Evolutionary conservation across 495 filamentous ascomycete species (phyloP), one percentile per base, ranked within the genome.

Genomic region (Annulohypoxylon moriforme): DNA sequence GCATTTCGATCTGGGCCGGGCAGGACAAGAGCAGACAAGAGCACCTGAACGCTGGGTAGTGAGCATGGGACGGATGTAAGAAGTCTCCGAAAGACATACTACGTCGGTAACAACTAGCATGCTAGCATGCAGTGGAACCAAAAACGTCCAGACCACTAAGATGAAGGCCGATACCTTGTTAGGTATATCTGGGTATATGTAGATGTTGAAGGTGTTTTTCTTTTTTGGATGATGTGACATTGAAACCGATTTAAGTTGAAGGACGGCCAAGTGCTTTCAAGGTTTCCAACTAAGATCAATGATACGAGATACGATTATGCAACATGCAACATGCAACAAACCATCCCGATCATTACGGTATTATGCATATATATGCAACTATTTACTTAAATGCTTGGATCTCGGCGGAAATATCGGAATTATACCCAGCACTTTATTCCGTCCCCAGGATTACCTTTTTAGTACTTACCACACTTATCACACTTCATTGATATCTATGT

Each of bases 91-190:
- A 50, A 42, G 33, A 64, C 59, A 69, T 36, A 50, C 22, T 24
- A 49, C 20, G 20, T 49, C 18, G 46, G 53, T 47, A 38, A 56
- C 38, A 44, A 40, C 16, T 53, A 50, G 18, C 29, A 69, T 69
- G 67, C 16, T 53, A 50, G 18, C 29, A 69, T 69, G 67, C 34
- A 42, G 67, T 69, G 67, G 46, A 64, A 69, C 67, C 53, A 52
- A 64, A 64, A 69, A 69, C 67, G 60, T 64, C 46, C 60, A 50
- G 58, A 20, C 24, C 42, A 38, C 20, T 57, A 20, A 60, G 18
- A 60, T 50, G 18, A 50, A 56, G 29, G 63, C 29, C 36, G 16
- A 16, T 47, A 25, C 50, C 38, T 31, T 22, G 20, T 44, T 34
- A 57, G 11, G 46, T 46, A 49, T 55, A 55, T 16, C n/a, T 33